Conservation (phyloP, 805 yeast species). For the Wickerhamiella allomyrinae region DNA sequence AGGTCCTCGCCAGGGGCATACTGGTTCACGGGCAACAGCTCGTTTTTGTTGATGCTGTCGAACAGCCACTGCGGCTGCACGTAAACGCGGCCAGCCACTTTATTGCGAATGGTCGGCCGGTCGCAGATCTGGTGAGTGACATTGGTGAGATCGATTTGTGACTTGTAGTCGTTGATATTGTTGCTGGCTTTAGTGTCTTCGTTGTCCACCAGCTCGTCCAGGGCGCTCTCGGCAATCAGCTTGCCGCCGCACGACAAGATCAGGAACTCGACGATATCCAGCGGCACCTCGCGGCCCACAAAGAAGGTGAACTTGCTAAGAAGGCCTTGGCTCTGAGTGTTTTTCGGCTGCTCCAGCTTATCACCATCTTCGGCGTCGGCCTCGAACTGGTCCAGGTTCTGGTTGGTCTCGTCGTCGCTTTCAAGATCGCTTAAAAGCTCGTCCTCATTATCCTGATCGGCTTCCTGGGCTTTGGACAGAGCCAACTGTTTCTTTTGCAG, state of each 20-base stretch:
- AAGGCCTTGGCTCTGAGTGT: slow-evolving; percentile 23
- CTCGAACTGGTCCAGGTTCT: slow-evolving; percentile 55
- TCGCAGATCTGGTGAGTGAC: slow-evolving; percentile 92
- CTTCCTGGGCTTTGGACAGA: slow-evolving; percentile 27
- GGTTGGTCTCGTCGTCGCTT: slow-evolving; percentile 19
- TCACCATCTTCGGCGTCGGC: slow-evolving; percentile 41
- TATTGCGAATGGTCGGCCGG: slow-evolving; percentile 65
- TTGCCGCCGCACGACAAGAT: slow-evolving; percentile 78
- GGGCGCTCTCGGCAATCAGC: slow-evolving; percentile 70
- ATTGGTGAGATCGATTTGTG: slow-evolving; percentile 40
- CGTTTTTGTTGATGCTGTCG: slow-evolving; percentile 71
- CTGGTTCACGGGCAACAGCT: slow-evolving; percentile 57
- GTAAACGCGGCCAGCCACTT: slow-evolving; percentile 84
- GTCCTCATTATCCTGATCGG: slow-evolving; percentile 24
- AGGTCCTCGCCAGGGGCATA: slow-evolving; percentile 90
- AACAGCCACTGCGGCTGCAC: slow-evolving; percentile 97
- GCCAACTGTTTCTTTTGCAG: slow-evolving; percentile 32
- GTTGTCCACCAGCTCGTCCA: slow-evolving; percentile 51
- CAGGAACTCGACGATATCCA: slow-evolving; percentile 79
- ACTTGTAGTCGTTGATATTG: slow-evolving; percentile 20
- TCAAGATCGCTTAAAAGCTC: slow-evolving; percentile 19
- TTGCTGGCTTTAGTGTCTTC: slow-evolving; percentile 33
- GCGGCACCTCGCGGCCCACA: slow-evolving; percentile 90
- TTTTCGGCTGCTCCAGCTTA: slow-evolving; percentile 47
- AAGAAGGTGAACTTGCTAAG: slow-evolving; percentile 67